Percentiles rank a stretch among this genome's conserved stretches.
Evolutionary conservation across 495 filamentous ascomycete species (phyloP).

Genomic region (Daldinia grandis): DNA sequence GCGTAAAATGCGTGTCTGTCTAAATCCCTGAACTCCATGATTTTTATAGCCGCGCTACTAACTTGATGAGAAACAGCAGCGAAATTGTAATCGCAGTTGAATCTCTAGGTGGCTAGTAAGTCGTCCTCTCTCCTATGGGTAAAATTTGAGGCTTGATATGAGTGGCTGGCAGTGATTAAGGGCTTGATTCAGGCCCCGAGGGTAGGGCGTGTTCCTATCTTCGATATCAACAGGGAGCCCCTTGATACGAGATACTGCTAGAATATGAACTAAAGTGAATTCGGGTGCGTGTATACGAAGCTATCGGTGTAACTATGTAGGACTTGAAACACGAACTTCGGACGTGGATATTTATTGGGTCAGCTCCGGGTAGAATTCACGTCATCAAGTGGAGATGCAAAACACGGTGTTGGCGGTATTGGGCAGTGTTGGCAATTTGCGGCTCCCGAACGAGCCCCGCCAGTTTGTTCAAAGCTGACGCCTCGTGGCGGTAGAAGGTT

Average conservation of each 20-base stretch:
- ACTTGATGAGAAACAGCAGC: not conserved
- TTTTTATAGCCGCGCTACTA: not conserved
- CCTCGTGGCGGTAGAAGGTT: conserved; percentile 1
- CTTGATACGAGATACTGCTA: conserved; percentile 3
- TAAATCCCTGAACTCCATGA: conserved; percentile 56
- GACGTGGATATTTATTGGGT: conserved; percentile 23
- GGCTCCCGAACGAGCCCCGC: conserved; percentile 27
- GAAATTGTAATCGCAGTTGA: not conserved
- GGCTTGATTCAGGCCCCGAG: not conserved
- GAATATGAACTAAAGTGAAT: conserved; percentile 5
- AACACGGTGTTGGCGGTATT: conserved; percentile 1
- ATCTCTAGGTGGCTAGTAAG: not conserved
- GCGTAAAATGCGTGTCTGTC: conserved; percentile 73
- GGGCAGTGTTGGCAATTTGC: conserved; percentile 19
- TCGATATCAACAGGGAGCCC: conserved; percentile 4
- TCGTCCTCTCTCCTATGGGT: not conserved
- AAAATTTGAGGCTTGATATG: conserved; percentile 4
- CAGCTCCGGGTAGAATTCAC: conserved; percentile 28
- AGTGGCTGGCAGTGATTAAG: not conserved
- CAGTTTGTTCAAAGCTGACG: conserved; percentile 17
- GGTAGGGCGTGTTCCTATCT: not conserved
- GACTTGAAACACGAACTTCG: conserved; percentile 10
- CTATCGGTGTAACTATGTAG: conserved; percentile 5
- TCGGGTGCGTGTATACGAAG: conserved; percentile 2
- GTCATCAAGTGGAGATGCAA: conserved; percentile 27